Evolutionary conservation across 2,329 filamentous ascomycete genomes (phyloP), one percentile per base, ranked within the genome.

Genomic region (Periglandula ipomoeae): DNA sequence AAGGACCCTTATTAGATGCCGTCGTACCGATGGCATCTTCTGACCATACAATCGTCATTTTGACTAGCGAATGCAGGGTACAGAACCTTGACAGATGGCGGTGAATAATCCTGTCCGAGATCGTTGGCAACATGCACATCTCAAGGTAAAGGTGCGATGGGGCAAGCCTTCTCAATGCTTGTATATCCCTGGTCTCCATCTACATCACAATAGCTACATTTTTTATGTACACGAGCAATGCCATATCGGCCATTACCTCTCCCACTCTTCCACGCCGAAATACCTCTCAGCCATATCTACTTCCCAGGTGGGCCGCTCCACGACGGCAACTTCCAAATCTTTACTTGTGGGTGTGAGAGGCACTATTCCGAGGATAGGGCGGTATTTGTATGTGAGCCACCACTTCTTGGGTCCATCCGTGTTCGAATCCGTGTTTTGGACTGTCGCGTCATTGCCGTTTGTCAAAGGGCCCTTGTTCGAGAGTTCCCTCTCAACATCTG

Each of bases 311-410:
- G 91, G 90, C 59, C 90, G 74, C 72, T 97, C 91, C 13, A 97
- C 82, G 46, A 97, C 72, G 2, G 89, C 90, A 42, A 96, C 86
- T 67, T 98, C 93, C 4, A 86, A 68, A 10, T 70, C 65, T 57
- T 65, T 52, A 56, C 63, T 62, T 23, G 68, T 64, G 19, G 55
- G 57, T 47, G 61, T 62, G 53, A 76, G 65, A 39, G 72, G 70
- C 32, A 80, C 75, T 34, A 82, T 69, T 47, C 90, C 93, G 52
- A 98, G 73, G 57, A 98, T 89, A n/a, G 90, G 87, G 50, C 90
- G 79, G 68, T 97, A 98, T 67, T 95, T 94, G 74, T 86, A 89
- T 5, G 90, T 95, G 62, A 84, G 81, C 88, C 89, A 97, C 69
- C 71, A 78, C 53, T 65, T 69, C 52, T 62, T 66, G 44, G 58